Base-by-base conservation (phyloP, 306 rosid species). In the Phaseolus lunatus region DNA sequence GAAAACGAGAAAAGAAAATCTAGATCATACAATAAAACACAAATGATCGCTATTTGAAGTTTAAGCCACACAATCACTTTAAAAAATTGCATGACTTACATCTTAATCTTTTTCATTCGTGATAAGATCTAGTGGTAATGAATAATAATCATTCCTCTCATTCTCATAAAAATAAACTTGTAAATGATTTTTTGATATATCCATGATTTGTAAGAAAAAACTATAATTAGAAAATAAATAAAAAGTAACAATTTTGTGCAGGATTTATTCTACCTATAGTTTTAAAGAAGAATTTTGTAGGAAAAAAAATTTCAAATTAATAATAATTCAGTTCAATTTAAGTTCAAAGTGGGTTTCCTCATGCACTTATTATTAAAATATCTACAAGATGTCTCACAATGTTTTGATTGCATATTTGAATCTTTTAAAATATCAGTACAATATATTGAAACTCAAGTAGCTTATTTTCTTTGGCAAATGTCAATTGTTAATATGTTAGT, bases 281-380 rank as follows among this genome's bases (percentile, higher is more conserved):
- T 76, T 31, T 15, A 18, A 49, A 71, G 39, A 65, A 31, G 5
- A 27, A 15, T 70, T 53, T 27, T 18, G 7, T 39, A 56, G 79
- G n/a, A 63, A 18, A 24, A 73, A 9, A 5, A n/a, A n/a, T n/a
- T 13, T 18, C 41, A 26, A 54, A 62, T 59, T 45, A 68, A 67
- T 61, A 76, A 47, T 20, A 62, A 41, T 70, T 70, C 70, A 22
- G 57, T 43, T 29, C 75, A 62, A 82, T 50, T 56, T 52, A 50
- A 71, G 33, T 72, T 54, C 15, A 49, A 14, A 44, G 23, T 23
- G 11, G 15, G n/a, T 26, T 66, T 44, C 73, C 9, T 50, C 56
- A 11, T 37, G 44, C 65, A 29, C 65, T 53, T 15, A 53, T 53
- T 33, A 16, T 5, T 57, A 35, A 50, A 53, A 73, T 57, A 56